Base-by-base conservation (phyloP, 306 rosid genomes). In the Coriaria nepalensis region DNA sequence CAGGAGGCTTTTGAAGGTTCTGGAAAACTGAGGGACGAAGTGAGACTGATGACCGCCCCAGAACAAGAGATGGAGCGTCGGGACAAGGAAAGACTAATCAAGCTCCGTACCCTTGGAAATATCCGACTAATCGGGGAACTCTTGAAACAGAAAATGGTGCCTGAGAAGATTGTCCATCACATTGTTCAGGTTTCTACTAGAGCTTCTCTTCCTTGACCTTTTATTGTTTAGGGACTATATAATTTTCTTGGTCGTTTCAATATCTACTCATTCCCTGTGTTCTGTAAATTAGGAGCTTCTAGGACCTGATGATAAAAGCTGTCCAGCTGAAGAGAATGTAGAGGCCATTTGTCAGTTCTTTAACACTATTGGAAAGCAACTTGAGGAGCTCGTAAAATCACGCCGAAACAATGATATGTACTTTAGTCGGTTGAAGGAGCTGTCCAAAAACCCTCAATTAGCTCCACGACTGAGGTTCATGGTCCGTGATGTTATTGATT, bases 1-100 rank as follows among this genome's bases (percentile, higher is more conserved):
- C 99, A 86, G 79, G 99, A 82, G 76, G 96, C 93, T 56, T 92
- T 92, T 80, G 96, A 92, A 76, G 96, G 93, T 52, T 81, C 93
- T 35, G 99, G 61, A 14, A 71, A 82, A 50, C 35, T 92, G 69
- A 71, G 96, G 68, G 81, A 75, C 71, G 98, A 92, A 69, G 9
- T 77, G 43, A 68, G 80, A 60, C 81, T 77, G 78, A 77, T 86
- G 99, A 82, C 73, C 52, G 68, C 83, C 33, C 86, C 99, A 57
- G 99, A 92, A 44, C 94, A 77, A 75, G 96, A 92, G 66, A 55
- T 42, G 45, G 94, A 82, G 62, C 83, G 86, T 39, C 73, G 81
- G 65, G 99, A 86, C 77, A 79, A 75, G 63, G 99, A 92, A 47
- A 75, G 86, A 68, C 60, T 80, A 67, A 15, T 75, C 49, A 92